phyloP scores from a whole-genome alignment of 78 protist species.

The Emiliania huxleyi region DNA sequence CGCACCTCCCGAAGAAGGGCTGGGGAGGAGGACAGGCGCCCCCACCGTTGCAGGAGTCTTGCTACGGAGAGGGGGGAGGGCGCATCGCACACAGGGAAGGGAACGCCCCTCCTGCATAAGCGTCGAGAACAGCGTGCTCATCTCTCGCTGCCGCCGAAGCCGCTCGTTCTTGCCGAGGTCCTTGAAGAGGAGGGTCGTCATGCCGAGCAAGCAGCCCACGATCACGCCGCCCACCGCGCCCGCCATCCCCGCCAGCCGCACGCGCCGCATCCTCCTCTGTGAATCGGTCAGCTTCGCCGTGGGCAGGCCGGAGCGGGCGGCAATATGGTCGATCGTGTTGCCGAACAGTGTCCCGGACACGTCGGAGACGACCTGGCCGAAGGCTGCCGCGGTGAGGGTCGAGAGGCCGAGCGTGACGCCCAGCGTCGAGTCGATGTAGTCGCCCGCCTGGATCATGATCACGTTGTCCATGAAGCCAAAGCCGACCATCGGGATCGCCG shows the following conservation, averaged over 20 bases:
- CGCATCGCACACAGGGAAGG: no score
- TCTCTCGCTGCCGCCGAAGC: neutral
- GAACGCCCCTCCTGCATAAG: neutral
- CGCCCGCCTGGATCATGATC: conserved; percentile 26
- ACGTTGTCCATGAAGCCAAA: conserved; percentile 40
- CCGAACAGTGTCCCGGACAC: neutral
- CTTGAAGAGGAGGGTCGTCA: neutral
- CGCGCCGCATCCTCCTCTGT: neutral
- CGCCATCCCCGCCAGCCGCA: neutral
- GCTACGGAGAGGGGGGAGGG: no score
- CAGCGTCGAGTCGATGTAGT: conserved; percentile 16
- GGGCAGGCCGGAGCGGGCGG: neutral
- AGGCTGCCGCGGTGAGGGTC: conserved; percentile 27
- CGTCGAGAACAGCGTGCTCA: neutral
- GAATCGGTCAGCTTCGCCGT: neutral
- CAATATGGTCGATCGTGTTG: neutral
- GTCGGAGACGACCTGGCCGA: neutral
- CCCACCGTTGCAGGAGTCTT: no score
- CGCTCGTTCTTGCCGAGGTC: conserved; percentile 24
- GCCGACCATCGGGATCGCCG: conserved; percentile 16
- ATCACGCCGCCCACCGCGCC: conserved; percentile 31
- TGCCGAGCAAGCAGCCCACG: conserved; percentile 18
- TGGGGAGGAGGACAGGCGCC: no score
- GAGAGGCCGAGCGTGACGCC: conserved; percentile 15
- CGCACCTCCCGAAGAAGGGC: no score